Percentiles rank a stretch among this genome's conserved stretches.
Conservation (phyloP, 1,284 basidiomycete species). For the Neolentinus lepideus region DNA sequence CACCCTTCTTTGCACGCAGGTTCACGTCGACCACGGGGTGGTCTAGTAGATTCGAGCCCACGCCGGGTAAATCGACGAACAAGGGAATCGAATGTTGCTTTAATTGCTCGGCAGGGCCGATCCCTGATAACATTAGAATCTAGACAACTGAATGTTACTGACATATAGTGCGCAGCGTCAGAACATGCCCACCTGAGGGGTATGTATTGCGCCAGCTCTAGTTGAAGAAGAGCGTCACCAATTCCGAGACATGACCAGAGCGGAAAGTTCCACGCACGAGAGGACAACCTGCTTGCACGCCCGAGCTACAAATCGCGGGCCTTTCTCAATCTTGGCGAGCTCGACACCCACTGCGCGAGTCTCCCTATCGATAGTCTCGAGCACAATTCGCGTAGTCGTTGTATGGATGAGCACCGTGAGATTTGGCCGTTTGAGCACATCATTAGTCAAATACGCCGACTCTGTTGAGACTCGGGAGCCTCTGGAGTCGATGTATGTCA, state of each 20-base stretch:
- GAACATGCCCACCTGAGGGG: slow-evolving; percentile 41
- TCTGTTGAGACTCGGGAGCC: slow-evolving; percentile 55
- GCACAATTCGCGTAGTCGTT: not conserved
- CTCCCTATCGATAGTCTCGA: slow-evolving; percentile 11
- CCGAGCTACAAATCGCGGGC: slow-evolving; percentile 31
- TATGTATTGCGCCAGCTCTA: slow-evolving; percentile 60
- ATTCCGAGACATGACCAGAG: not conserved
- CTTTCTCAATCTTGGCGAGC: slow-evolving; percentile 31
- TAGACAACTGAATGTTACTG: slow-evolving; percentile 17
- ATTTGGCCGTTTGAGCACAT: slow-evolving; percentile 55
- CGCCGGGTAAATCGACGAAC: slow-evolving; percentile 47
- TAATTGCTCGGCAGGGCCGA: slow-evolving; percentile 55
- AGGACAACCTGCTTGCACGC: slow-evolving; percentile 56
- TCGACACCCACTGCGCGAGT: slow-evolving; percentile 57
- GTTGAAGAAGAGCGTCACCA: not conserved
- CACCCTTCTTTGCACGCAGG: slow-evolving; percentile 42
- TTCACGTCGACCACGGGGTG: slow-evolving; percentile 43
- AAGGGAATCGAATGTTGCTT: slow-evolving; percentile 38
- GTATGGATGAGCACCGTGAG: slow-evolving; percentile 41
- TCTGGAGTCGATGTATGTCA: slow-evolving; percentile 52
- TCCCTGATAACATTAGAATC: slow-evolving; percentile 66
- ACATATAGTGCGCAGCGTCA: not conserved
- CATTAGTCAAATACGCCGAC: slow-evolving; percentile 63
- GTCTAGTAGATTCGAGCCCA: slow-evolving; percentile 54
- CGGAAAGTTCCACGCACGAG: slow-evolving; percentile 36